Conservation (phyloP, 176 grass and related monocot genomes). For the Oryza coarctata region DNA sequence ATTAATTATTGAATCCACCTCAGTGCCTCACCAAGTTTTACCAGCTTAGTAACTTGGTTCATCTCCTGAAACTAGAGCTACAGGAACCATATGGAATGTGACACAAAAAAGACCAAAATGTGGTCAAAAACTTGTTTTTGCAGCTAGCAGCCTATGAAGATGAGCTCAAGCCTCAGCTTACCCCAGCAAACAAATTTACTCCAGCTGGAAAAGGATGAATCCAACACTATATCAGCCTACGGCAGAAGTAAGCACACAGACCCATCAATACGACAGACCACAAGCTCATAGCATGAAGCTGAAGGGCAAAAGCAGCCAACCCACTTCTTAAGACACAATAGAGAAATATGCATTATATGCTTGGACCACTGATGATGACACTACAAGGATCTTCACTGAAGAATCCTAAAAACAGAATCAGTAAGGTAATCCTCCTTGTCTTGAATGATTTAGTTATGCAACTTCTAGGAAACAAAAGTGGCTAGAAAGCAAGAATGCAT, state of each 20-base stretch:
- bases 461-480: not conserved
- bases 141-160: not conserved
- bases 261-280: not conserved
- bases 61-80: not conserved
- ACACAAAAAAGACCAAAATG: not conserved
- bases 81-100: not conserved
- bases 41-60: not conserved
- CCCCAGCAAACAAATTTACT: not conserved
- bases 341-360: not conserved
- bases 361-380: not conserved
- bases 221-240: not conserved
- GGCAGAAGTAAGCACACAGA: not conserved
- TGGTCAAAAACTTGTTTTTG: not conserved
- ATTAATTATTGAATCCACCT: not conserved
- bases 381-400: not conserved
- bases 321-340: not conserved
- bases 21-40: not conserved
- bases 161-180: not conserved
- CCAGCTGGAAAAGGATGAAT: conserved; percentile 4
- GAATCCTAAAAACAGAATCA: not conserved
- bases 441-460: not conserved
- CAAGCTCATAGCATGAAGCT: conserved; percentile 4
- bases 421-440: not conserved
- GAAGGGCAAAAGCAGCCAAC: not conserved
- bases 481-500: not conserved